Conservation (phyloP, 768 basidiomycete species). For the Leccinum truebloodii region DNA sequence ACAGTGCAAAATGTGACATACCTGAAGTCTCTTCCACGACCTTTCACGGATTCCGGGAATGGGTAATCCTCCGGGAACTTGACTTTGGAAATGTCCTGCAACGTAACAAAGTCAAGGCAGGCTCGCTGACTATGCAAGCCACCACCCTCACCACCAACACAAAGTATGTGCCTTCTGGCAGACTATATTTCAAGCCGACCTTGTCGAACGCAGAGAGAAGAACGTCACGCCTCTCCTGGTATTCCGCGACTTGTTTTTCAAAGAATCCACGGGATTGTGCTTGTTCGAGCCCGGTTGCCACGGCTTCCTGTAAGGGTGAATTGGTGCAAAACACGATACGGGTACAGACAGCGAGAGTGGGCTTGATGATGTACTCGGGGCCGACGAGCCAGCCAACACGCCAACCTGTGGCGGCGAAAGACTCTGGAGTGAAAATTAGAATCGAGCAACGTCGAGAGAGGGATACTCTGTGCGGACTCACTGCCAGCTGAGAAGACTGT, state of each 20-base stretch:
- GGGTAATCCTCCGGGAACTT: slow-evolving; percentile 83
- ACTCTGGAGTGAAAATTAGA: slow-evolving; percentile 52
- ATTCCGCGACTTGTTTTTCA: slow-evolving; percentile 71
- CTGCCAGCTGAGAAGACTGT: slow-evolving; percentile 96
- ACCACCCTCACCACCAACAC: slow-evolving; percentile 66
- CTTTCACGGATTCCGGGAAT: slow-evolving; percentile 73
- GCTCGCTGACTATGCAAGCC: not conserved
- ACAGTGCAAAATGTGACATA: slow-evolving; percentile 31
- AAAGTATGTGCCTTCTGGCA: slow-evolving; percentile 92
- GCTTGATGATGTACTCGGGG: slow-evolving; percentile 75
- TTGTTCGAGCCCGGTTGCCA: slow-evolving; percentile 85
- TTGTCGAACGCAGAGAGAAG: slow-evolving; percentile 78
- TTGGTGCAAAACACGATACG: slow-evolving; percentile 96
- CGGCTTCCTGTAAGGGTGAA: slow-evolving; percentile 93
- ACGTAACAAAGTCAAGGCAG: slow-evolving; percentile 11
- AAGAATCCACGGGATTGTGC: slow-evolving; percentile 75
- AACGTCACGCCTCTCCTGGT: slow-evolving; percentile 76
- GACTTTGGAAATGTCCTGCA: slow-evolving; percentile 73
- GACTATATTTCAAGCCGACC: slow-evolving; percentile 80
- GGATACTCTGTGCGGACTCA: slow-evolving; percentile 38
- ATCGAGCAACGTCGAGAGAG: not conserved
- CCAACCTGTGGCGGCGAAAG: slow-evolving; percentile 98
- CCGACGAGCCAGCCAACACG: slow-evolving; percentile 96
- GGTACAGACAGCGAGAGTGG: slow-evolving; percentile 87
- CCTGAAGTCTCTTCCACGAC: slow-evolving; percentile 88